Base-by-base conservation (phyloP, 1,139 yeast genomes). In the Pneumocystis jirovecii region DNA sequence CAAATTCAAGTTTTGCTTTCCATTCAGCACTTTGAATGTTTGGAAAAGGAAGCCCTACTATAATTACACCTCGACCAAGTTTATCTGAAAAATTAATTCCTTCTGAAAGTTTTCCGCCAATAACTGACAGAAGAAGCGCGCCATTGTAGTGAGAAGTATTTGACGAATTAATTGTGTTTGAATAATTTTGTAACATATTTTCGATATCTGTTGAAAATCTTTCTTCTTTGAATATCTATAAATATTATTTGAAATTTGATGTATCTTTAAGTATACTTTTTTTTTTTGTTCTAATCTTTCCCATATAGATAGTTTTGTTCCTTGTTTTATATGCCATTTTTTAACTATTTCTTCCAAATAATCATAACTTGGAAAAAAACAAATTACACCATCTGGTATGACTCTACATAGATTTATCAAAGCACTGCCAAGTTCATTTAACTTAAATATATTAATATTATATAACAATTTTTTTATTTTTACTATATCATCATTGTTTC, bases 91-190 rank as follows among this genome's bases (percentile, higher is more conserved):
- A 91, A 73, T 91, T 91, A 64, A 91, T 93, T 6, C 98, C 98
- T 74, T 91, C 98, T 0, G 96, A 89, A 78, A 93, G 79, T 72
- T 87, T 87, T 0, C 97, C 98, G 1, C 97, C 97, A 19, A 93
- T 96, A 0, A 93, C 96, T 0, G 96, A 85, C 40, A 91, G 79
- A 5, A 93, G 75, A 1, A 87, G 71, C 0, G 95, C 93, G 0
- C 95, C 95, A 5, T 72, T 65, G 0, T 15, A 44, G 37, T 21
- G n/a, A n/a, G 56, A 44, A 4, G 31, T 21, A 44, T 60, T 66
- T 45, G 62, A 66, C 1, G 44, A 60, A 4, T 65, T 56, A 45
- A 74, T 70, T 1, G 70, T 39, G 10, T 29, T 57, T 0, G 85
- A 75, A 71, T 86, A 93, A 1, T 80, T 81, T 0, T 73, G 68